Evolutionary conservation across 139 green algal genomes (phyloP).

Genomic region (Micractinium conductrix): DNA sequence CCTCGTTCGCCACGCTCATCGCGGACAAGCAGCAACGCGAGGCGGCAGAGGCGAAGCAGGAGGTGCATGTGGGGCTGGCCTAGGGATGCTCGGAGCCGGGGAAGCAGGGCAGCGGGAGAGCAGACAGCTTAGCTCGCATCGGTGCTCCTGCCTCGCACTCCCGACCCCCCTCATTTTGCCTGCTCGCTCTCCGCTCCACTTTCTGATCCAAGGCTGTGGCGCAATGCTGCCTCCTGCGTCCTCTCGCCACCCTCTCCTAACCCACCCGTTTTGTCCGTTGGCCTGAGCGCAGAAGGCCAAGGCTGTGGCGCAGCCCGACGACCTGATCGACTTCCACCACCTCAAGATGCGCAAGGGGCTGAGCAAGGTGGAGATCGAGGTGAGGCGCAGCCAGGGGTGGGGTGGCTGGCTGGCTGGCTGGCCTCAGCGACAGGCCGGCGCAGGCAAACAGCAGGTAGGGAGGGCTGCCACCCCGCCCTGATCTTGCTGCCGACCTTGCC

Average conservation of each 20-base stretch:
- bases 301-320: constrained; percentile 73
- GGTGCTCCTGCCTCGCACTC: neutral
- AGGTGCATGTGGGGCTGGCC: neutral
- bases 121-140: neutral
- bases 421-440: too few species aligned
- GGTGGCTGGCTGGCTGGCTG: too few species aligned
- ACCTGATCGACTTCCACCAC: constrained; percentile 88
- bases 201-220: neutral
- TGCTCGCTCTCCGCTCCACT: neutral
- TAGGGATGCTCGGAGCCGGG: too few species aligned
- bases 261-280: neutral
- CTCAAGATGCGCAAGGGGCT: constrained; percentile 84
- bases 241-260: neutral
- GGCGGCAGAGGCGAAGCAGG: constrained; percentile 66
- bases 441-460: too few species aligned
- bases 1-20: constrained; percentile 84
- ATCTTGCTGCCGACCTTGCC: neutral
- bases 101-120: too few species aligned
- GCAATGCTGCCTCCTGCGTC: too few species aligned
- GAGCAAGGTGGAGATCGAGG: constrained; percentile 90
- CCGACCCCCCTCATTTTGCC: neutral
- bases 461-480: neutral
- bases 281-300: constrained; percentile 36
- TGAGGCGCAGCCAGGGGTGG: too few species aligned
- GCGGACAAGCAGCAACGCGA: constrained; percentile 70